phyloP scores from a whole-genome alignment of 495 filamentous ascomycete species.

The Neurospora sp. region DNA sequence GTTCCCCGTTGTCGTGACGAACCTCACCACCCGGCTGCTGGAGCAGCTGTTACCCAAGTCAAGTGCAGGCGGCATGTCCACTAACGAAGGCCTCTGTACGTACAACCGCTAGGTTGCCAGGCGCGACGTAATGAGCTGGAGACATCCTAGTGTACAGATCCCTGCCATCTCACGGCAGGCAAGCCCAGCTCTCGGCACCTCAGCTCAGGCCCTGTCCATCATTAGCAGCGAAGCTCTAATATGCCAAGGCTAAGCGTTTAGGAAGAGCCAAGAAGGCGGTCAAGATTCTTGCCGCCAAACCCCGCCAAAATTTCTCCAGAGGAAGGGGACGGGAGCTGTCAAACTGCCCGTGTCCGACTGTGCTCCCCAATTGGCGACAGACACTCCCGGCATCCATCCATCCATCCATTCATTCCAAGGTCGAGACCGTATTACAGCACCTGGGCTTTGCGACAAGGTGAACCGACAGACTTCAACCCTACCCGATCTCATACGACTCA shows the following conservation, averaged over 20 bases:
- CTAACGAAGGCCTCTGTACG: not conserved
- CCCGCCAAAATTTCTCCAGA: conserved; percentile 26
- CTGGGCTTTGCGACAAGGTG: not conserved
- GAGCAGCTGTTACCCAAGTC: not conserved
- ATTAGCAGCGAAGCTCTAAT: not conserved
- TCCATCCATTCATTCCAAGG: not conserved
- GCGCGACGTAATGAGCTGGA: conserved; percentile 21
- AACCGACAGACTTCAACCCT: not conserved
- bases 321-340: not conserved
- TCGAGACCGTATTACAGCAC: not conserved
- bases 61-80: not conserved
- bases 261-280: conserved; percentile 11
- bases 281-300: conserved; percentile 16
- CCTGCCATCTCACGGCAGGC: not conserved
- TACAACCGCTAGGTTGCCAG: conserved; percentile 22
- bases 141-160: not conserved
- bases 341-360: not conserved
- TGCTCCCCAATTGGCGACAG: not conserved
- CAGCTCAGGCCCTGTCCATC: not conserved
- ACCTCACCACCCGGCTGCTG: not conserved
- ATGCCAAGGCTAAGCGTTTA: not conserved
- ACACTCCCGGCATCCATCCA: not conserved
- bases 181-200: not conserved
- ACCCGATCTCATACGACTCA: not conserved
- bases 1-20: not conserved